These are phyloP conservation scores for Camillea tinctor DNA, from an alignment of 2,329 filamentous ascomycete species.

Conservation along the genomic window DNA sequence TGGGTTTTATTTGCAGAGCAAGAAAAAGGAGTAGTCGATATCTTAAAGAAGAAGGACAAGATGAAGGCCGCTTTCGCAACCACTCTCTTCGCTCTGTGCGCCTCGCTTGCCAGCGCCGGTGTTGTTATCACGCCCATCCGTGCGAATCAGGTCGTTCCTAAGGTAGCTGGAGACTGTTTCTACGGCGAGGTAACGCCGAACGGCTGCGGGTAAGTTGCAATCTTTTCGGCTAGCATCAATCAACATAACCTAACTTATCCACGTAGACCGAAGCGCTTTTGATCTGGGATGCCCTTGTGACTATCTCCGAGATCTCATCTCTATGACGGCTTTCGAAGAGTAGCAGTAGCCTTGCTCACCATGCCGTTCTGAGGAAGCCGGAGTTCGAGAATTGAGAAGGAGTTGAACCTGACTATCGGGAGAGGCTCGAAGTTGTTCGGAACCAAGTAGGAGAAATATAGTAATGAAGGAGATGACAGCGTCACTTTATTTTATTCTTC, in stretches of 20 bases:
- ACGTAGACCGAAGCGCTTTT: neutral
- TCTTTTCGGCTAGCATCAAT: too few species aligned
- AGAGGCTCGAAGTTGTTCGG: too few species aligned
- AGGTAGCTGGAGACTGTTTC: constrained; percentile 49
- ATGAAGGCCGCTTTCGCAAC: constrained; percentile 43
- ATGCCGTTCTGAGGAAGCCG: too few species aligned
- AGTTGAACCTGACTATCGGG: too few species aligned
- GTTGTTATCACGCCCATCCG: constrained; percentile 56
- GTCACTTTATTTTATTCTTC: too few species aligned
- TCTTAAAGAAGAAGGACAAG: constrained; percentile 16
- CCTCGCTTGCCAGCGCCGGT: constrained; percentile 49
- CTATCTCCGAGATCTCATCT: neutral
- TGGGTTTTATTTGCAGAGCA: neutral
- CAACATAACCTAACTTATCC: neutral
- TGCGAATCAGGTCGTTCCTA: constrained; percentile 50
- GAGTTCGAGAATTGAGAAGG: too few species aligned
- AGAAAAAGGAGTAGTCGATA: neutral
- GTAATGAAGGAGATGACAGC: too few species aligned
- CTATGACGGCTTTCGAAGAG: neutral
- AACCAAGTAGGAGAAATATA: too few species aligned
- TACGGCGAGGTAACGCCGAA: constrained; percentile 55
- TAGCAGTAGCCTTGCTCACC: too few species aligned
- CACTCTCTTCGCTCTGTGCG: constrained; percentile 42
- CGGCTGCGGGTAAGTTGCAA: constrained; percentile 53
- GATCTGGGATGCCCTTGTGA: neutral